Evolutionary conservation across 2,329 filamentous ascomycete species (phyloP), one percentile per base, ranked within the genome.

Genomic region (Xylariaceae sp.): DNA sequence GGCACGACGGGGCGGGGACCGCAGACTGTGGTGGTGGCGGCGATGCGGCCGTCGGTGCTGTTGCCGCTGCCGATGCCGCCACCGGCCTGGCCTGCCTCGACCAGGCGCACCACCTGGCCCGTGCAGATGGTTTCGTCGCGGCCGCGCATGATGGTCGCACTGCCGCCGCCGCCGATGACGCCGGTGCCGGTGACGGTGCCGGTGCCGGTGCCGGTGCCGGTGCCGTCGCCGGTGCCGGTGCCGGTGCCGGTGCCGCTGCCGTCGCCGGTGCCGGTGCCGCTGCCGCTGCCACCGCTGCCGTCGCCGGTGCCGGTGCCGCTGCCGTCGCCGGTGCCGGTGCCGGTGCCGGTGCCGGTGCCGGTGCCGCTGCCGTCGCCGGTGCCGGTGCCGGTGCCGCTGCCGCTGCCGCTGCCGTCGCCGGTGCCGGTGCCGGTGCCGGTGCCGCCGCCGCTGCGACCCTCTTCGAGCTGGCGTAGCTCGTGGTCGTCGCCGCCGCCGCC

Each of bases 401-500:
- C 19, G 39, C 42, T 14, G 33, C 34, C 17, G 42, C 32, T 9
- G 25, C 33, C 19, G 48, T 38, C 23, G 49, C 8, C 13, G 30
- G 17, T 13, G 19, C 32, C 15, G 39, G 26, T 15, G 28, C 31
- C 7, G 39, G 40, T 3, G 11, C 36, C 13, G 27, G 32, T 5
- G 1, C 31, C 8, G 24, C 11, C 24, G 15, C 29, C 22, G 40
- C 42, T 14, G 33, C 34, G 29, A 64, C 52, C 5, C 93, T 68
- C 11, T 80, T 81, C 0, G 89, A 89, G 0, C 83, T 76, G 5
- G 94, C 69, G 53, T 94, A 95, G 7, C 86, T 92, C 30, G 38
- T 37, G 11, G 38, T 41, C 5, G 18, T 15, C 14, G 27, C 18
- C 14, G 27, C 27, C 27, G 15, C 27, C 5, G 27, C 27, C 11